phyloP scores from a whole-genome alignment of 805 yeast genomes.

The Candida montana region DNA sequence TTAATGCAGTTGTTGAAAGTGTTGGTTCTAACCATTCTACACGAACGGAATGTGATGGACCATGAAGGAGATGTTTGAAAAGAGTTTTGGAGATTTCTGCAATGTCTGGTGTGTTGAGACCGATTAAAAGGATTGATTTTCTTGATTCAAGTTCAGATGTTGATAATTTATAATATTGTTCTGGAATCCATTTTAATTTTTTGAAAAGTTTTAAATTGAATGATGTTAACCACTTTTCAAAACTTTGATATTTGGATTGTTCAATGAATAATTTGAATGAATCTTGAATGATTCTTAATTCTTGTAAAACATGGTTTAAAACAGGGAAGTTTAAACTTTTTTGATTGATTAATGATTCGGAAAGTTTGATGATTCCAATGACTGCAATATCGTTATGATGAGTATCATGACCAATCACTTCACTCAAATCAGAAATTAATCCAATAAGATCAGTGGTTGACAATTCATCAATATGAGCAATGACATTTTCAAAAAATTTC shows the following conservation, averaged over 20 bases:
- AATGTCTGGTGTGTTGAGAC: constrained; percentile 22
- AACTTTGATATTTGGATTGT: constrained; percentile 4
- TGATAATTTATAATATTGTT: constrained; percentile 30
- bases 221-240: constrained; percentile 12
- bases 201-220: constrained; percentile 20
- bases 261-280: constrained; percentile 15
- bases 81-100: constrained; percentile 31
- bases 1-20: constrained; percentile 36
- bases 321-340: constrained; percentile 20
- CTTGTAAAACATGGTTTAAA: constrained; percentile 24
- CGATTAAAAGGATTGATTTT: constrained; percentile 38
- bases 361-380: constrained; percentile 24
- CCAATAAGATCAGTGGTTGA: constrained; percentile 26
- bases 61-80: constrained; percentile 47
- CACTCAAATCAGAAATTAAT: constrained; percentile 30
- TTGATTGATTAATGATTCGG: constrained; percentile 14
- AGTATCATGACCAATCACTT: constrained; percentile 25
- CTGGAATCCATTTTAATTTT: constrained; percentile 35
- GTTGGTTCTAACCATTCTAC: constrained; percentile 41
- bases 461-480: constrained; percentile 17
- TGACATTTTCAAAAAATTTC: constrained; percentile 24
- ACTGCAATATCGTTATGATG: constrained; percentile 25
- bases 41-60: constrained; percentile 49
- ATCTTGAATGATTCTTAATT: constrained; percentile 21
- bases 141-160: constrained; percentile 40